Base-by-base conservation (phyloP, 2,329 filamentous ascomycete species). In the Cladophialophora bantiana region DNA sequence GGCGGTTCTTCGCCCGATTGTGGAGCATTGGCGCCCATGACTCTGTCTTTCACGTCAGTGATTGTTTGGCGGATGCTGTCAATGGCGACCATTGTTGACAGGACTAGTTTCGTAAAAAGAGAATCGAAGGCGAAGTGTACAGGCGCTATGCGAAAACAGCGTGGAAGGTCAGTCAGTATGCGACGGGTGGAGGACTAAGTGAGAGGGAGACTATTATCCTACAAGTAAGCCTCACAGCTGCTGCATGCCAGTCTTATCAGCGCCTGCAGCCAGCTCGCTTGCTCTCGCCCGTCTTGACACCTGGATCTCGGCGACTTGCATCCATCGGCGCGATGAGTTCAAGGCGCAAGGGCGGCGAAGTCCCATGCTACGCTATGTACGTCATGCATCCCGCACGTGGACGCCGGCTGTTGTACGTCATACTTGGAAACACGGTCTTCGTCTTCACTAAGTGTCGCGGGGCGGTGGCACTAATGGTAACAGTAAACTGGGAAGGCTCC, bases 1-100 rank as follows among this genome's bases (percentile, higher is more conserved):
- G 65, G 64, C 36, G 71, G 71, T 56, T 73, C 71, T 42, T 62
- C 54, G 48, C 68, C 67, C 45, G 71, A 71, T 31, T 65, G 50
- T 4, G 58, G 20, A 59, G 54, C 5, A 18, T 35, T 38, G 10
- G 53, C 54, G 18, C 57, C 67, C 31, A 62, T 62, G 45, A 52
- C 62, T 48, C 64, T 59, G n/a, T 63, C 62, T 13, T 64, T 66
- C 2, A 53, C 32, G 35, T 62, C 50, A 6, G 56, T 64, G 26
- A 56, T 26, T n/a, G 59, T 58, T 56, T 66, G 55, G 36, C 35
- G 35, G 31, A 66, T 54, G 26, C 38, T 64, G 31, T 48, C 32
- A 34, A 54, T 13, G 15, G 56, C 4, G 55, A 40, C 36, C 60
- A 60, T 60, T 38, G 42, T 48, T 7, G n/a, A 32, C 20, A 10